Evolutionary conservation across 2,329 filamentous ascomycete genomes (phyloP).

Genomic region (Rutstroemia sp.): DNA sequence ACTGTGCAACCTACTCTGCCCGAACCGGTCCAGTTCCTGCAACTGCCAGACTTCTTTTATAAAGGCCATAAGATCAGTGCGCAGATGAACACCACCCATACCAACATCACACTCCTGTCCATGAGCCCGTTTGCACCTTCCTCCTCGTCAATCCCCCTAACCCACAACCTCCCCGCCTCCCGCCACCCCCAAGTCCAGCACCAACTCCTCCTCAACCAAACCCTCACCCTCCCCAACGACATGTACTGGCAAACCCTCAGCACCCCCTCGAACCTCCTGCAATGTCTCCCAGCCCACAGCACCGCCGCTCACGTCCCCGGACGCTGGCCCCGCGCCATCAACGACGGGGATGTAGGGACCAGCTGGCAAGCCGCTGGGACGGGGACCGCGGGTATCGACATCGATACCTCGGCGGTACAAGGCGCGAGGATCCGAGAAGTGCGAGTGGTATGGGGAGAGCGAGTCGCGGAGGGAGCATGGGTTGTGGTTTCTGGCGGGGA

Average conservation of each 20-base stretch:
- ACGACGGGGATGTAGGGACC: constrained; percentile 56
- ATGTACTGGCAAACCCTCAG: constrained; percentile 41
- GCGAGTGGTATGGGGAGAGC: neutral
- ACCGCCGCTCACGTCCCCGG: constrained; percentile 41
- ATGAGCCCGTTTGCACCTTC: constrained; percentile 15
- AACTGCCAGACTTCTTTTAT: constrained; percentile 20
- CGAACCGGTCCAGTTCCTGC: constrained; percentile 42
- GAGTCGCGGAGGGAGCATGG: neutral
- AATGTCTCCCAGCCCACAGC: constrained; percentile 46
- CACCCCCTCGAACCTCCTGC: constrained; percentile 47
- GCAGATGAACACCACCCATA: constrained; percentile 35
- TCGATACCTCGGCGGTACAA: neutral
- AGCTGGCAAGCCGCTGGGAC: constrained; percentile 49
- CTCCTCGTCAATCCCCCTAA: constrained; percentile 35
- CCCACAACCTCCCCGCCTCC: constrained; percentile 38
- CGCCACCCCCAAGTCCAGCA: constrained; percentile 29
- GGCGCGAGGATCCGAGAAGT: neutral
- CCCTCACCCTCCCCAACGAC: constrained; percentile 46
- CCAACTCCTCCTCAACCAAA: constrained; percentile 37
- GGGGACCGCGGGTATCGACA: neutral
- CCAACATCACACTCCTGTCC: constrained; percentile 38
- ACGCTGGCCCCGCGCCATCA: constrained; percentile 56
- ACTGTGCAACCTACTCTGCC: constrained; percentile 59
- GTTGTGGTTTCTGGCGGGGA: neutral
- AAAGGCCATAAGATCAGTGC: constrained; percentile 7